phyloP scores from a whole-genome alignment of 2,329 filamentous ascomycete genomes.

The Cladosporium cucumerinum region DNA sequence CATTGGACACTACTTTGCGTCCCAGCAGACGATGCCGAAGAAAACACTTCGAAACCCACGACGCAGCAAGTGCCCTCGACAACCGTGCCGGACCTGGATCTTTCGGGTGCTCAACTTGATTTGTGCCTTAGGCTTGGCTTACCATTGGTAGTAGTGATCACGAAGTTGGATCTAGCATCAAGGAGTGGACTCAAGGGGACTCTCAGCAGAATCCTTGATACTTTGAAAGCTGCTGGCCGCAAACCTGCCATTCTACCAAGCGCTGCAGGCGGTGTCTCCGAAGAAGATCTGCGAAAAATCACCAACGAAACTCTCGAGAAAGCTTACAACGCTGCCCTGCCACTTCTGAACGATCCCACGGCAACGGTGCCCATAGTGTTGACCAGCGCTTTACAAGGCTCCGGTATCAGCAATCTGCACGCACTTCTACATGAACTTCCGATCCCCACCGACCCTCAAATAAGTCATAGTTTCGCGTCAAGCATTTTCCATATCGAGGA shows the following conservation, averaged over 20 bases:
- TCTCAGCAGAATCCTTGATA: conserved; percentile 69
- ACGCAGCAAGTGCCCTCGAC: conserved; percentile 32
- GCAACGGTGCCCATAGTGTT: conserved; percentile 76
- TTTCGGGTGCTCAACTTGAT: conserved; percentile 76
- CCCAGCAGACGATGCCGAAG: conserved; percentile 69
- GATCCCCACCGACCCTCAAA: conserved; percentile 42
- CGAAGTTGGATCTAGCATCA: conserved; percentile 84
- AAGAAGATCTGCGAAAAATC: conserved; percentile 56
- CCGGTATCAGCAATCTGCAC: conserved; percentile 76
- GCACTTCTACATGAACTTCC: conserved; percentile 75
- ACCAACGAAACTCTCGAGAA: conserved; percentile 58
- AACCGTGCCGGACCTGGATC: conserved; percentile 56
- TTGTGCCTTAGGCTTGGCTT: conserved; percentile 77
- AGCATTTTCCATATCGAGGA: conserved; percentile 85
- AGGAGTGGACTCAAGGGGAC: conserved; percentile 66
- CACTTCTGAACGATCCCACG: conserved; percentile 47
- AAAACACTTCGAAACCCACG: conserved; percentile 41
- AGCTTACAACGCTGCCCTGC: conserved; percentile 50
- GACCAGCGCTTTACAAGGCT: conserved; percentile 81
- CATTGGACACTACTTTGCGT: conserved; percentile 91
- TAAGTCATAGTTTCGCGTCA: background rate
- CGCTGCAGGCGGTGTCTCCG: conserved; percentile 27
- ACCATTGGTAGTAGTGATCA: conserved; percentile 78
- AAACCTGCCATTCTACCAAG: conserved; percentile 66
- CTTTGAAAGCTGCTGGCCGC: conserved; percentile 71